phyloP scores from a whole-genome alignment of 1,284 basidiomycete genomes.

The Trichosporon sp. region DNA sequence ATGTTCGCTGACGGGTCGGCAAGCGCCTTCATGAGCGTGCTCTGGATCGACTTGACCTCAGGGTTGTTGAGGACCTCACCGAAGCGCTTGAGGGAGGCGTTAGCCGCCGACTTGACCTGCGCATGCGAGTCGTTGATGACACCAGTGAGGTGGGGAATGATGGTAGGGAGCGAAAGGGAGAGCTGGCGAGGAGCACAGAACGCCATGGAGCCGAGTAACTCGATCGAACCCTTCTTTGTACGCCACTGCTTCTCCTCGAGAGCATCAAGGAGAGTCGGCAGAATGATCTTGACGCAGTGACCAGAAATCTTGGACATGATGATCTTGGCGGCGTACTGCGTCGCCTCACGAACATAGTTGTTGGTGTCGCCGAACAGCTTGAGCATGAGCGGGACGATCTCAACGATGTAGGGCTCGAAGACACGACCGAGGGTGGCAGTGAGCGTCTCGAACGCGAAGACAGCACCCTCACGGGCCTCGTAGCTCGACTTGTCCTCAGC shows the following conservation, averaged over 20 bases:
- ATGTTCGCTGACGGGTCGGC: conserved; percentile 90
- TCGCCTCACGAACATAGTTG: conserved; percentile 88
- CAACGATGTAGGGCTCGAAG: conserved; percentile 88
- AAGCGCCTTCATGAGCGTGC: conserved; percentile 88
- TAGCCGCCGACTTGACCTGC: conserved; percentile 89
- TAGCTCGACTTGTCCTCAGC: conserved; percentile 85
- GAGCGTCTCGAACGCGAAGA: conserved; percentile 93
- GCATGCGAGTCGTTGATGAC: conserved; percentile 97
- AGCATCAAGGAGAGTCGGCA: conserved; percentile 84
- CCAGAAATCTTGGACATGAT: conserved; percentile 96
- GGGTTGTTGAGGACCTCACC: conserved; percentile 94
- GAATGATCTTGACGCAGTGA: conserved; percentile 86
- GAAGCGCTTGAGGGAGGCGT: conserved; percentile 94
- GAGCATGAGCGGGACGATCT: conserved; percentile 78
- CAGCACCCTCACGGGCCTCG: conserved; percentile 84
- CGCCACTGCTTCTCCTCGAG: conserved; percentile 99
- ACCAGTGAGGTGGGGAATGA: conserved; percentile 90
- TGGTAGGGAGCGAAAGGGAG: conserved; percentile 89
- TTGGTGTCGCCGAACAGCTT: conserved; percentile 84
- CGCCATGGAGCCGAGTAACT: conserved; percentile 95
- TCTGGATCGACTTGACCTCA: conserved; percentile 88
- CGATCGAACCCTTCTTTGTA: conserved; percentile 95
- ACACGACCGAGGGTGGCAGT: conserved; percentile 77
- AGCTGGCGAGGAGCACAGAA: conserved; percentile 96
- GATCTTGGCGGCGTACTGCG: conserved; percentile 83